Conservation (phyloP, 108 stramenopile species). For the Parmales sp. region DNA sequence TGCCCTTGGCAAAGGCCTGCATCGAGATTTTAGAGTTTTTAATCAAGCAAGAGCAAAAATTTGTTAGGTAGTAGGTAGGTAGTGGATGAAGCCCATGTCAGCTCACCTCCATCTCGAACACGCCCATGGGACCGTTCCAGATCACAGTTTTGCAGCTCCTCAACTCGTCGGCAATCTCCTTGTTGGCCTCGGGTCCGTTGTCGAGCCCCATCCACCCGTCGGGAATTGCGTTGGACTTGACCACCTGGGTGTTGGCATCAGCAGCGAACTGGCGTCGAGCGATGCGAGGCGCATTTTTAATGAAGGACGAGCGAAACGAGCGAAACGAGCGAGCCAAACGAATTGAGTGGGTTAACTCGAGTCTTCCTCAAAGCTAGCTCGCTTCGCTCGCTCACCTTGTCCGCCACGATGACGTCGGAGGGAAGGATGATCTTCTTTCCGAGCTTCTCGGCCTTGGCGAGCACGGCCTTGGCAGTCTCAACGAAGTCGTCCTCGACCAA, state of each 20-base stretch:
- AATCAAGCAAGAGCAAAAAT: no score
- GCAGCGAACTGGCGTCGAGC: no score
- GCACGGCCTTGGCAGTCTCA: constrained; percentile 68
- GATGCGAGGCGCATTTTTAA: no score
- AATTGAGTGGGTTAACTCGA: no score
- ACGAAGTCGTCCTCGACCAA: constrained; percentile 82
- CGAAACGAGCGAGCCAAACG: no score
- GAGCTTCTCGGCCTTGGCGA: constrained; percentile 47
- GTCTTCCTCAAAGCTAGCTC: no score
- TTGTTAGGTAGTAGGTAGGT: no score
- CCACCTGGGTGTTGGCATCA: constrained; percentile 60
- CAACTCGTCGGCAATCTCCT: constrained; percentile 28
- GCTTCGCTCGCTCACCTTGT: no score
- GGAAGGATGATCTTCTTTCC: constrained; percentile 74
- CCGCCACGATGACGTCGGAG: constrained; percentile 71
- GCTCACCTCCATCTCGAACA: constrained; percentile 76
- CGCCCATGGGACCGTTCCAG: constrained; percentile 96
- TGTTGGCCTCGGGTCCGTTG: constrained; percentile 70
- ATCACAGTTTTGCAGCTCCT: constrained; percentile 58
- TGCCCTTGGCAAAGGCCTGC: constrained; percentile 70
- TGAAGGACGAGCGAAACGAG: no score
- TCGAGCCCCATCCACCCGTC: constrained; percentile 97
- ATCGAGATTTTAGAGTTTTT: no score
- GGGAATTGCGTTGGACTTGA: constrained; percentile 48
- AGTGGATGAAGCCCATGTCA: no score